Evolutionary conservation across 2,329 filamentous ascomycete species (phyloP), one percentile per base, ranked within the genome.

Genomic region (Arthrobotrys sinensis): DNA sequence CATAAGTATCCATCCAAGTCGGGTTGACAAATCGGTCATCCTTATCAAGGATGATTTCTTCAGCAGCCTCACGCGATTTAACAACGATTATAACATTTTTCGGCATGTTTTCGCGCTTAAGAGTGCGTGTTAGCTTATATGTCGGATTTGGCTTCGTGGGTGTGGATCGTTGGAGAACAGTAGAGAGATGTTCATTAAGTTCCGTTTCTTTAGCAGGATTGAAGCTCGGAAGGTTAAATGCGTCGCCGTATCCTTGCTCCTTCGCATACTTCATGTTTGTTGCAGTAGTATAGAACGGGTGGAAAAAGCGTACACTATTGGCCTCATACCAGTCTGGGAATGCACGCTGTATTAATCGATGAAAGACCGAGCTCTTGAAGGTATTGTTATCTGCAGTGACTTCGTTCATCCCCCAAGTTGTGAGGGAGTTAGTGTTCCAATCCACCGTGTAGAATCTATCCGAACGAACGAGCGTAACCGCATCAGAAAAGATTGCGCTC

Each of bases 401-500:
- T 57, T 79, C 76, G 24, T 68, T 73, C 76, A 79, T 79, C 24
- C 76, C 76, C 76, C 76, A 79, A 4, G 76, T 62, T 1, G 76
- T 79, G 2, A 79, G 73, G 7, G 76, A 68, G 36, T 79, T 72
- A 12, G 69, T 73, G 19, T 72, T 79, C 68, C 69, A 79, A 16
- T 79, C 76, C 3, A 72, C 53, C 4, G 76, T 90, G 81, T 88
- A 88, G 84, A 90, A 90, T 3, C 89, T 85, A 81, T 90, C 89
- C 0, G 86, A 87, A 8, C 89, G 86, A 2, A 91, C 88, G 7
- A 90, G 85, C 0, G 87, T 87, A 1, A 90, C 86, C 2, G 89
- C 89, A 80, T 91, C 89, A 0, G 88, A 89, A 24, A 91, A 84
- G 6, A 90, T 86, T 38, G 88, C 88, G 53, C 0, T 87, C 87